Evolutionary conservation across 2,329 filamentous ascomycete genomes (phyloP).

Genomic region (Macrophomina pseudophaseolina): DNA sequence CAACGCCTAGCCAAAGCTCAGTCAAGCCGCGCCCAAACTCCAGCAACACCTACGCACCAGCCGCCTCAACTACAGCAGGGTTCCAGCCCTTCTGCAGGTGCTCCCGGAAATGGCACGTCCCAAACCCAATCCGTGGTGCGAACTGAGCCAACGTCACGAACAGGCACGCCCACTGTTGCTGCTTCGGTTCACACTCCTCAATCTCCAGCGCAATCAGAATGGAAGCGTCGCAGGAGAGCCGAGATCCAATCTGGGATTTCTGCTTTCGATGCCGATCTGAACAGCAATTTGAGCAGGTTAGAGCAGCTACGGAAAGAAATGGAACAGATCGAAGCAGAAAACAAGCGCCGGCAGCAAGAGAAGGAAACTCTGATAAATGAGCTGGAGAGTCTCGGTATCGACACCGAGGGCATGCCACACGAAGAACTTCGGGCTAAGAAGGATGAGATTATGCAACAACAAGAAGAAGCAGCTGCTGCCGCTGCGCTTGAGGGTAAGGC

Average conservation of each 20-base stretch:
- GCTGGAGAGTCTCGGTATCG: slow-evolving; percentile 54
- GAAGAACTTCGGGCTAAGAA: slow-evolving; percentile 51
- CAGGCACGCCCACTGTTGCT: neutral
- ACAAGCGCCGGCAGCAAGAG: slow-evolving; percentile 47
- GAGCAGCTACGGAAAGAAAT: slow-evolving; percentile 53
- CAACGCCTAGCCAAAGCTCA: slow-evolving; percentile 26
- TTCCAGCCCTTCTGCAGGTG: neutral
- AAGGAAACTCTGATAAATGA: slow-evolving; percentile 53
- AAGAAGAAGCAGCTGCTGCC: slow-evolving; percentile 19
- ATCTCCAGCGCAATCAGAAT: slow-evolving; percentile 30
- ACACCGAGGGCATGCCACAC: slow-evolving; percentile 54
- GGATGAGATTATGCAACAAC: slow-evolving; percentile 42
- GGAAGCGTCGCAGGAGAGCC: slow-evolving; percentile 50
- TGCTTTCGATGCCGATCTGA: slow-evolving; percentile 52
- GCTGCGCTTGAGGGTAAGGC: neutral
- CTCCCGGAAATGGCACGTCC: neutral
- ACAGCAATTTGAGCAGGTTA: slow-evolving; percentile 44
- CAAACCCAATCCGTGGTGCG: neutral
- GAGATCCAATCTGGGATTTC: slow-evolving; percentile 57
- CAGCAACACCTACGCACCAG: slow-evolving; percentile 14
- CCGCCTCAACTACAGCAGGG: slow-evolving; percentile 5
- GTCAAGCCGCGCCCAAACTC: slow-evolving; percentile 25
- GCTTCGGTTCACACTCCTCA: neutral
- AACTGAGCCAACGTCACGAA: neutral
- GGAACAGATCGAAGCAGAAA: slow-evolving; percentile 45